Percentiles rank a stretch among this genome's conserved stretches.
These are phyloP conservation scores for Hirsutella thompsonii DNA, from an alignment of 2,329 filamentous ascomycete species.

Conservation along the genomic window DNA sequence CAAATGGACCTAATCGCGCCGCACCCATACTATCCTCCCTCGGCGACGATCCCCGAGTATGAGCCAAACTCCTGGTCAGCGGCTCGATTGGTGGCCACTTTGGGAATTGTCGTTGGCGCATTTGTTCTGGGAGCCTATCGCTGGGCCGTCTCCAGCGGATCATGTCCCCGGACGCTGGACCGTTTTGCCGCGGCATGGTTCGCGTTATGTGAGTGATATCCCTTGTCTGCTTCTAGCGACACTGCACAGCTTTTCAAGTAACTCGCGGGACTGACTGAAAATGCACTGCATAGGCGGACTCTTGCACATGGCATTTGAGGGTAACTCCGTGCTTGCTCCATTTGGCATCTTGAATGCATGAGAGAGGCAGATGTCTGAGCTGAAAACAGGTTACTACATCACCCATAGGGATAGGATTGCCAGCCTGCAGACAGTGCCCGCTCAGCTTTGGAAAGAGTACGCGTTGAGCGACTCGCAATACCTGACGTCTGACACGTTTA, in stretches of 20 bases:
- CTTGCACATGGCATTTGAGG: constrained; percentile 75
- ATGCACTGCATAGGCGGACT: constrained; percentile 42
- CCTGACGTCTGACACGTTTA: constrained; percentile 67
- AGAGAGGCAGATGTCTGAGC: not conserved
- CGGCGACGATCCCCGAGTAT: constrained; percentile 29
- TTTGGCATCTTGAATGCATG: not conserved
- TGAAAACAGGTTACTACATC: constrained; percentile 55
- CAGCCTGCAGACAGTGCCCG: constrained; percentile 57
- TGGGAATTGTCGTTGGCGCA: constrained; percentile 21
- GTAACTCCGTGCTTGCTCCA: constrained; percentile 22
- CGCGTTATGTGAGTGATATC: constrained; percentile 28
- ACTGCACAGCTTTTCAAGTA: no score
- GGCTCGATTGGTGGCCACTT: constrained; percentile 20
- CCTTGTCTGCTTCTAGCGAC: no score
- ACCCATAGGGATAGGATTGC: constrained; percentile 54
- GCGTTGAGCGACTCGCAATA: constrained; percentile 78
- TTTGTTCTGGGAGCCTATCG: constrained; percentile 19
- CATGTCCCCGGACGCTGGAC: constrained; percentile 17
- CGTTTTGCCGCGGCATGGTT: constrained; percentile 39
- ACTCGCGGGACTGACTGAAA: no score
- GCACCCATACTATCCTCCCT: constrained; percentile 39
- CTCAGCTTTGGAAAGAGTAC: constrained; percentile 91
- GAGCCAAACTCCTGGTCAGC: constrained; percentile 29
- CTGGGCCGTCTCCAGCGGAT: constrained; percentile 5
- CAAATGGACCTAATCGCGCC: not conserved